Conservation (phyloP, 2,329 filamentous ascomycete species). For the Endothia cerciana region DNA sequence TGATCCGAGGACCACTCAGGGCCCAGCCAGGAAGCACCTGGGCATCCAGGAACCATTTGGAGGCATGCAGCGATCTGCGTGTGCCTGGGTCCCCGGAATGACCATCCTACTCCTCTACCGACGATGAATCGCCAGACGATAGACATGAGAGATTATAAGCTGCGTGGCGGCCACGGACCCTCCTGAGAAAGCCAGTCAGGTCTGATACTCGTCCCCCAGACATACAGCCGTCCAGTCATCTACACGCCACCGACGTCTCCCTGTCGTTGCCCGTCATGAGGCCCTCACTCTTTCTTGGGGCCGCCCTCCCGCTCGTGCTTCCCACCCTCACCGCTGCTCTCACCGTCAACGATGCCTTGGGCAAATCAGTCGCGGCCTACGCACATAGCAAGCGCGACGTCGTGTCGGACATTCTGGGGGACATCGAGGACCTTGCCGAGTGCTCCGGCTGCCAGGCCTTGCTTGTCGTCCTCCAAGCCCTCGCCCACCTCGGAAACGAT, state of each 20-base stretch:
- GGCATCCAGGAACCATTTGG: not conserved
- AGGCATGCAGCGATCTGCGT: not conserved
- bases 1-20: not conserved
- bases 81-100: not conserved
- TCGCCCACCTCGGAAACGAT: conserved; percentile 34
- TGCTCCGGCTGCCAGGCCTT: conserved; percentile 24
- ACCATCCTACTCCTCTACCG: too few species aligned
- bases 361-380: conserved; percentile 21
- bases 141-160: too few species aligned
- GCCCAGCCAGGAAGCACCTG: not conserved
- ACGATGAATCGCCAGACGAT: too few species aligned
- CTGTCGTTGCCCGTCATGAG: conserved; percentile 17
- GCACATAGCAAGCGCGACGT: conserved; percentile 16
- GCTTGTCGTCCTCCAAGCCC: conserved; percentile 23
- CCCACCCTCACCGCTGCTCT: conserved; percentile 18
- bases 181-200: not conserved
- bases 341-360: conserved; percentile 20
- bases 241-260: not conserved
- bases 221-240: not conserved
- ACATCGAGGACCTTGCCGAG: conserved; percentile 27
- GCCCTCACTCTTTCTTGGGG: conserved; percentile 8
- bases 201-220: not conserved
- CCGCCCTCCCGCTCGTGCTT: conserved; percentile 8
- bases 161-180: too few species aligned
- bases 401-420: conserved; percentile 18